Base-by-base conservation (phyloP, 805 yeast genomes). In the Metahyphopichia silvanorum region DNA sequence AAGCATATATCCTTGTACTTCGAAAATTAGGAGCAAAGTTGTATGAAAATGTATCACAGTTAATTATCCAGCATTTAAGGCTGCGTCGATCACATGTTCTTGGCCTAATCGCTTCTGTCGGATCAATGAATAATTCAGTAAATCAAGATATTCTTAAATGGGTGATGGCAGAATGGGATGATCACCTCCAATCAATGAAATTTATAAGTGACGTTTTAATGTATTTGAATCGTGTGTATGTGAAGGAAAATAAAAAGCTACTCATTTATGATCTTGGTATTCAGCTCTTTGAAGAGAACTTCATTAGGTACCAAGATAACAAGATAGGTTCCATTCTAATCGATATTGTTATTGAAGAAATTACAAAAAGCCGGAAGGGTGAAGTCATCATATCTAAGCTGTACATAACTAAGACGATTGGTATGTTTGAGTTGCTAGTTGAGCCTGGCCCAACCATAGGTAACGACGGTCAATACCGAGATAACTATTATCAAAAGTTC, bases 221-320 rank as follows among this genome's bases (percentile, higher is more conserved):
- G 84, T 88, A 88, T 49, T 57, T 89, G 51, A 95, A 88, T 51
- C 71, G 95, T 27, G 95, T 86, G 0, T 87, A 84, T 45, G 84
- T 88, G 17, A 79, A 77, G 43, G 89, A 82, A 42, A 65, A 69
- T 34, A 79, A 76, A 44, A 60, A 77, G 31, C 77, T 83, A 4
- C 61, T 79, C 36, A 69, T 82, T 2, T 82, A 80, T 49, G 96
- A 88, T 49, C 67, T 80, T 29, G 94, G 95, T 0, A 65, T 87
- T 16, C 71, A 71, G 20, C 54, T 79, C 6, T 88, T 86, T 53
- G 73, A 82, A 38, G 79, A 76, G 23, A 60, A 67, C 16, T 67
- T 87, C 5, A 57, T 88, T 21, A 71, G 73, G 38, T 59, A 63
- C 29, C 61, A 76, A 21, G 49, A 68, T 30, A 63, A 69, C 33